Evolutionary conservation across 2,329 filamentous ascomycete species (phyloP), one percentile per base, ranked within the genome.

Genomic region (Xylogone sp.): DNA sequence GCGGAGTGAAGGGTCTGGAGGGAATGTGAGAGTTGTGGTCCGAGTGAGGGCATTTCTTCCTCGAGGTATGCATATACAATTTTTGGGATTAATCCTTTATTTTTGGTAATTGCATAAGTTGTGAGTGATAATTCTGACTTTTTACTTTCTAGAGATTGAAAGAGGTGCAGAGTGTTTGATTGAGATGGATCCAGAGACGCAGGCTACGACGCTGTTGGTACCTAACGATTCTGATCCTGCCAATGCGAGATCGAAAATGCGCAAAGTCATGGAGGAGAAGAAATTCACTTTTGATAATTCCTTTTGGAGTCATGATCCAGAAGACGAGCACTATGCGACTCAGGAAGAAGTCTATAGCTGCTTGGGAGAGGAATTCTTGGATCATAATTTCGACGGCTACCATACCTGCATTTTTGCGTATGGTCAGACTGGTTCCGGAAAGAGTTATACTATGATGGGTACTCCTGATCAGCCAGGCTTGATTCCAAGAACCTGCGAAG

Each of bases 321-420:
- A 76, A 21, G 91, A 96, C 65, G 75, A 83, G 27, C 90, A 97
- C 71, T 99, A 97, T 67, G 92, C 94, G 3, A 81, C 87, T 55
- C 94, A 99, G 68, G 89, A 91, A 63, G 89, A 97, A 63, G 87
- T 99, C 51, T 97, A 99, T 76, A 90, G 94, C 65, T 88, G 87
- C 53, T 80, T 99, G 21, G 94, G 94, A 50, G 91, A 97, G 69
- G 94, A 97, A 66, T 97, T 99, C 61, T 80, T 99, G 56, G 94
- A 99, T 70, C 94, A 99, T 78, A 99, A 99, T 73, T 99, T 99
- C 64, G 92, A 97, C 67, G 94, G 94, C 57, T 99, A 99, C 74
- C 93, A 99, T 71, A 99, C 94, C 0, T 99, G 94, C 70, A 99
- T 99, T 61, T 97, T 99, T 67, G 94, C 94, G 54, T 97, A 99